Evolutionary conservation across 495 filamentous ascomycete genomes (phyloP).

Genomic region (Clohesyomyces aquaticus): DNA sequence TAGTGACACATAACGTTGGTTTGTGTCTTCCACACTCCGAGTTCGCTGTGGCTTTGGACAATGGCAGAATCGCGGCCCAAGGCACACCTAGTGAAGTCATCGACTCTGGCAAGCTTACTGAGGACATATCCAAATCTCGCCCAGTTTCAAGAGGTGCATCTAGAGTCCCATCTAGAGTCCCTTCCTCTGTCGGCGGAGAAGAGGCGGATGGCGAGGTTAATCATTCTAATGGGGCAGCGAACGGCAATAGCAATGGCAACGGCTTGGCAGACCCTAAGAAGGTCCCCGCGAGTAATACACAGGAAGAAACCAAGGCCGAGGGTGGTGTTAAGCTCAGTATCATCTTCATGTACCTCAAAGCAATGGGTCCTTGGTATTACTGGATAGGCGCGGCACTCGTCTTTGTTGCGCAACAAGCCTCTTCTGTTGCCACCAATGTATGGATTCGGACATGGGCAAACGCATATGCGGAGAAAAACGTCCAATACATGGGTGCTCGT

Average conservation of each 20-base stretch:
- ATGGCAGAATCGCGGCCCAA: conserved; percentile 77
- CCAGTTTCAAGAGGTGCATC: conserved; percentile 69
- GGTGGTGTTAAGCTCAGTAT: conserved; percentile 87
- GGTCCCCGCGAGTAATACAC: conserved; percentile 48
- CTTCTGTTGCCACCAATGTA: conserved; percentile 80
- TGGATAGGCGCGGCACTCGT: conserved; percentile 75
- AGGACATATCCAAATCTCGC: conserved; percentile 75
- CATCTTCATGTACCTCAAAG: conserved; percentile 76
- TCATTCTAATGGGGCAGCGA: conserved; percentile 46
- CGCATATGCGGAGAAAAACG: conserved; percentile 51
- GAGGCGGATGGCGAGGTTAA: conserved; percentile 35
- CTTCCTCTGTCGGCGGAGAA: conserved; percentile 63
- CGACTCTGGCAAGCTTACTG: conserved; percentile 79
- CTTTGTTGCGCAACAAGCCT: conserved; percentile 80
- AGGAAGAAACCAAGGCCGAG: conserved; percentile 72
- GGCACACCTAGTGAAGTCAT: conserved; percentile 77
- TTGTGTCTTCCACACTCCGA: conserved; percentile 78
- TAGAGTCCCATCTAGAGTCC: conserved; percentile 69
- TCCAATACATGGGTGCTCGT: conserved; percentile 34
- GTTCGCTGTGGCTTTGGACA: conserved; percentile 82
- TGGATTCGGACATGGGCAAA: conserved; percentile 95
- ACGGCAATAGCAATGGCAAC: conserved; percentile 44
- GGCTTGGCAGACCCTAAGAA: conserved; percentile 46
- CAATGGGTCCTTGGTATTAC: conserved; percentile 96
- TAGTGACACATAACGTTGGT: conserved; percentile 94